phyloP scores from a whole-genome alignment of 2,329 filamentous ascomycete species.

The Zymoseptoria passerinii region DNA sequence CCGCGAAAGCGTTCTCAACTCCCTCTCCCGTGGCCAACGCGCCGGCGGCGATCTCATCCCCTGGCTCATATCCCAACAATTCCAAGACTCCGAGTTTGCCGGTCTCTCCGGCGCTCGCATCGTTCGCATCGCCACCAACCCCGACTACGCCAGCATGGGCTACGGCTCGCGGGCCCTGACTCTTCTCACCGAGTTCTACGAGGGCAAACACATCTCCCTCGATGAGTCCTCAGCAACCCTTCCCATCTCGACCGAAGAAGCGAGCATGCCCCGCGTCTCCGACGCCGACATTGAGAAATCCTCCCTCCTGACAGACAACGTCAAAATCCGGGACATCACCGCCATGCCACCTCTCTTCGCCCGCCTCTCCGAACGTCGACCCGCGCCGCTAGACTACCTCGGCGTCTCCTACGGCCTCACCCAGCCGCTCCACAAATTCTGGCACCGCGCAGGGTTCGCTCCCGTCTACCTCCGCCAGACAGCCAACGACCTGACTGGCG shows the following conservation, averaged over 20 bases:
- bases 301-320: slow-evolving; percentile 73
- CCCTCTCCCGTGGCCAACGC: slow-evolving; percentile 77
- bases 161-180: slow-evolving; percentile 86
- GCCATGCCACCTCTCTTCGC: slow-evolving; percentile 91
- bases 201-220: slow-evolving; percentile 80
- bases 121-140: slow-evolving; percentile 92
- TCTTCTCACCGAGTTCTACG: slow-evolving; percentile 84
- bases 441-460: slow-evolving; percentile 79
- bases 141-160: slow-evolving; percentile 85
- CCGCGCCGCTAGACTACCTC: slow-evolving; percentile 77
- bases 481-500: slow-evolving; percentile 88
- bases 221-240: slow-evolving; percentile 56
- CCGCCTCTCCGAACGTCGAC: slow-evolving; percentile 72
- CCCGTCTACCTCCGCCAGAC: slow-evolving; percentile 94
- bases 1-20: slow-evolving; percentile 81
- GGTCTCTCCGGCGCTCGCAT: slow-evolving; percentile 84
- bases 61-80: slow-evolving; percentile 96
- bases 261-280: slow-evolving; percentile 62
- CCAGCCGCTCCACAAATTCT: slow-evolving; percentile 82
- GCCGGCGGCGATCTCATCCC: slow-evolving; percentile 91
- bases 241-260: slow-evolving; percentile 36
- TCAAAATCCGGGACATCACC: slow-evolving; percentile 80
- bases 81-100: slow-evolving; percentile 95
- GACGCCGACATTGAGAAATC: slow-evolving; percentile 71
- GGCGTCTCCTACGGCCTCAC: slow-evolving; percentile 95